Conservation (phyloP, 1,139 yeast species). For the Geotrichum klebahnii region DNA sequence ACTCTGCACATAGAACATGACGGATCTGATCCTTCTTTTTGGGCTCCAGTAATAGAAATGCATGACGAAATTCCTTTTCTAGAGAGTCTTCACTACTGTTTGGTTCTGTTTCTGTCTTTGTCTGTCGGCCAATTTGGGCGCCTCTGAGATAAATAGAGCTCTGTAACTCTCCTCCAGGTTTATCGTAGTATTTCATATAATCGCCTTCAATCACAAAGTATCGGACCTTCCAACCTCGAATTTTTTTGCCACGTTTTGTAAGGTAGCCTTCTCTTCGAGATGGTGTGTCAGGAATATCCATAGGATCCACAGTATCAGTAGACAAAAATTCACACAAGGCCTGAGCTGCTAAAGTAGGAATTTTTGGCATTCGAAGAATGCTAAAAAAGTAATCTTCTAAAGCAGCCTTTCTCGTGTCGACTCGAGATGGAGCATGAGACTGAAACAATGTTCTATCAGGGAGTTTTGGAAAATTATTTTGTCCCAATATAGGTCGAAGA, state of each 20-base stretch:
- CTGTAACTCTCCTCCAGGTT: conserved; percentile 54
- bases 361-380: conserved; percentile 52
- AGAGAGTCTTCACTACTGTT: conserved; percentile 50
- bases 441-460: conserved; percentile 58
- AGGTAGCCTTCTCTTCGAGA: conserved; percentile 65
- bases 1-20: conserved; percentile 79
- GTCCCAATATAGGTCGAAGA: conserved; percentile 47
- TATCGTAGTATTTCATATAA: conserved; percentile 55
- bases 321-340: conserved; percentile 64
- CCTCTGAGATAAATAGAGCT: conserved; percentile 58
- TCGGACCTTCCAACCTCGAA: conserved; percentile 67
- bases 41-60: conserved; percentile 66
- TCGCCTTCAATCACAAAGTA: conserved; percentile 73
- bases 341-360: conserved; percentile 54
- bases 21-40: conserved; percentile 54
- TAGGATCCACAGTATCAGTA: conserved; percentile 61
- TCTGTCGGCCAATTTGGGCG: conserved; percentile 63
- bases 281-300: conserved; percentile 56
- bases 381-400: conserved; percentile 57
- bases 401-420: conserved; percentile 55
- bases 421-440: conserved; percentile 59
- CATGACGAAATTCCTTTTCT: conserved; percentile 62
- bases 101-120: conserved; percentile 35
- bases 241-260: conserved; percentile 57
- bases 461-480: conserved; percentile 53